Evolutionary conservation across 805 yeast genomes (phyloP).

Genomic region (Metschnikowia noctiluminum): DNA sequence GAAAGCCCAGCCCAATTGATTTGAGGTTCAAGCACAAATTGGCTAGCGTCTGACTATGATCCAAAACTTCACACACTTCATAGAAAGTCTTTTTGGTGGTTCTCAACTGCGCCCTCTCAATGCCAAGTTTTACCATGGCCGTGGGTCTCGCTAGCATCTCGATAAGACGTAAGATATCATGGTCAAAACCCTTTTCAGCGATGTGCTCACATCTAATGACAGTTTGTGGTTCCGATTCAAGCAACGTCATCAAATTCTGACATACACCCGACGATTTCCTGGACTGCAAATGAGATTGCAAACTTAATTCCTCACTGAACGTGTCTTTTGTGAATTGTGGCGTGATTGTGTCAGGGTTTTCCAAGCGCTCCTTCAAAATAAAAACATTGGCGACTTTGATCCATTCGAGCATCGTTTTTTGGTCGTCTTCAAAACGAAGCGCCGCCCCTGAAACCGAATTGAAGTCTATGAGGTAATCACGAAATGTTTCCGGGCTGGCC

Average conservation of each 20-base stretch:
- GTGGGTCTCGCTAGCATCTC: slow-evolving; percentile 31
- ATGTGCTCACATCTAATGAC: slow-evolving; percentile 1
- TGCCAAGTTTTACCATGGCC: slow-evolving; percentile 38
- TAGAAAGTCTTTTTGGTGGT: slow-evolving; percentile 43
- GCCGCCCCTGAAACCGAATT: slow-evolving; percentile 14
- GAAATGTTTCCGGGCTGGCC: background rate
- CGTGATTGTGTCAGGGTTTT: background rate
- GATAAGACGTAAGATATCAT: slow-evolving; percentile 12
- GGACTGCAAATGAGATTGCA: background rate
- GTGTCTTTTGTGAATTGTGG: background rate
- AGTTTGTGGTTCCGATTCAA: slow-evolving; percentile 7
- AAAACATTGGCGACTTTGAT: slow-evolving; percentile 11
- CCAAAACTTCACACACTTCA: slow-evolving; percentile 46
- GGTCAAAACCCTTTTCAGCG: slow-evolving; percentile 11
- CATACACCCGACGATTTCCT: background rate
- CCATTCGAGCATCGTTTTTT: slow-evolving; percentile 3
- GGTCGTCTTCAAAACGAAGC: slow-evolving; percentile 7
- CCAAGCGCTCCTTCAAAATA: slow-evolving; percentile 5
- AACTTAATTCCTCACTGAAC: background rate
- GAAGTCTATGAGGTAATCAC: slow-evolving; percentile 12
- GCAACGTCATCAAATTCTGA: slow-evolving; percentile 2
- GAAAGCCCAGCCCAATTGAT: slow-evolving; percentile 14
- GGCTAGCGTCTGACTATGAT: slow-evolving; percentile 27
- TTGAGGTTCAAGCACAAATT: slow-evolving; percentile 18
- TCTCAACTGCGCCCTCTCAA: slow-evolving; percentile 36